Base-by-base conservation (phyloP, 768 basidiomycete genomes). In the Podaxis sp. region DNA sequence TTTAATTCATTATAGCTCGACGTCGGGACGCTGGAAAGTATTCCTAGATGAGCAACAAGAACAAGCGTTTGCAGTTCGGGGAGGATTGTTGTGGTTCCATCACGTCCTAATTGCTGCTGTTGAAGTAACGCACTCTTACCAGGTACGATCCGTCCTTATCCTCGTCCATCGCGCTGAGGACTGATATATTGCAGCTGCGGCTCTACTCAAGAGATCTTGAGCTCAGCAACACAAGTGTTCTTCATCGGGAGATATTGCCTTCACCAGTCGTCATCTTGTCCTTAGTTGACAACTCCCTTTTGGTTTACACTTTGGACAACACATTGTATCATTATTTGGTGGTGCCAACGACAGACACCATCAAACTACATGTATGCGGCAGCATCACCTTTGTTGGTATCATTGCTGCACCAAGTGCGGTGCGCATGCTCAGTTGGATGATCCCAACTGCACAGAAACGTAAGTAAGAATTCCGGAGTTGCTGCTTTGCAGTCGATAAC, bases 391-490 rank as follows among this genome's bases (percentile, higher is more conserved):
- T 99, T 71, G 83, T 84, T 57, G 96, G 96, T 4, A 91, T 98
- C 56, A 92, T 98, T 53, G 84, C 87, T 12, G 83, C 85, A 7
- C 95, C 97, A 5, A 85, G 80, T 37, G 84, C 92, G 12, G 96
- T 99, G 2, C 80, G 95, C 64, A 91, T 91, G 66, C 76, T 98
- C 71, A 97, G 96, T 73, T 99, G 97, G 97, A 90, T 98, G 87
- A 91, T 99, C 60, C 96, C 97, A 0, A 80, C 82, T 62, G 86
- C 90, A 9, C 96, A 98, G 73, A 98, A 96, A 74, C 89, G 97
- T 96, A 71, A 67, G 89, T 79, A 15, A 12, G 25, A 22, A 17
- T 46, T 33, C 43, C 13, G 41, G 24, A 22, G 3, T 51, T 57
- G 64, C 43, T 41, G 27, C 0, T 36, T 19, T 56, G 19, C 19